Evolutionary conservation across 192 early-diverging fungal genomes (phyloP), one percentile per base, ranked within the genome.

Genomic region (Podila epigama): DNA sequence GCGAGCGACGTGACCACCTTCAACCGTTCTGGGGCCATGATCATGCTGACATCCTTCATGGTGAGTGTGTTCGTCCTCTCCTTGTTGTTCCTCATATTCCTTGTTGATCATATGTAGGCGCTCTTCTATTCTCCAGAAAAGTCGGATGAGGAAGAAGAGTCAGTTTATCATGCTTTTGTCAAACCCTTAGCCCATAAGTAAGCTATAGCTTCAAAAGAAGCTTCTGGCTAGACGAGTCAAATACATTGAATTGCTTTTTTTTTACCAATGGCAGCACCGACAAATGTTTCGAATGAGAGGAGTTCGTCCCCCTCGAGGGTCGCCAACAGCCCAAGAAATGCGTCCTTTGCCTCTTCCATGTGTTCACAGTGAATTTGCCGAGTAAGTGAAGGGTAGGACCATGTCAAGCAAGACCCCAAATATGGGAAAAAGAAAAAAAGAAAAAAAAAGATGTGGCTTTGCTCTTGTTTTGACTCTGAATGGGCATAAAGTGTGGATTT

Each of bases 281-380:
- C 65, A 68, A 75, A 75, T 29, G 72, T 75, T 53, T 75, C 72
- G 33, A 75, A 75, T 25, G 72, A 75, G 35, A 75, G 64, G 15
- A 75, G 52, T n/a, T 75, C 72, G 27, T 75, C 72, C 39, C 60
- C 60, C 13, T 75, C 72, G 41, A 75, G 60, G 2, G 72, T 68
- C 1, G 72, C 72, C 34, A 75, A 27, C 20, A 75, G 51, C 20
- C 41, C 72, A 13, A 75, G 65, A 48, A 75, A 75, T 18, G 51
- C 64, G 50, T 75, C 72, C 60, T 75, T 75, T 41, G 72, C 72
- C 55, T 51, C 60, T 52, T 75, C 72, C 65, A 75, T 62, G 41
- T 54, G 18, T 3, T n/a, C n/a, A n/a, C n/a, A n/a, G 58, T 54
- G 22, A 69, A 16, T 58, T 68, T 61, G 35, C 20, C 61, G 54